phyloP scores from a whole-genome alignment of 345 rosid species.

The Linum tenue region DNA sequence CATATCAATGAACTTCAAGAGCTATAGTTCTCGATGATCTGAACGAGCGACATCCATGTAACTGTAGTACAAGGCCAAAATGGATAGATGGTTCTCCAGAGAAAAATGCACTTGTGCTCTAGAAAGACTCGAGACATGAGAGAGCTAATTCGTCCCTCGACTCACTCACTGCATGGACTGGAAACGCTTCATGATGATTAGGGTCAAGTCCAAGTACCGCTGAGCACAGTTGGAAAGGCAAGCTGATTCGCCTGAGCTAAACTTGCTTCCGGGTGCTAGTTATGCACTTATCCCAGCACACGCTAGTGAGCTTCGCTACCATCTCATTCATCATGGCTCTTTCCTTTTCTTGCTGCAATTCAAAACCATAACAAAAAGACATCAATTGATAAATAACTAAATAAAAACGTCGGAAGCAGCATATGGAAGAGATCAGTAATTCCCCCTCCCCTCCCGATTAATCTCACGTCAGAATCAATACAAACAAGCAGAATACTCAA shows the following conservation, averaged over 20 bases:
- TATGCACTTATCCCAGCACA: conserved; percentile 96
- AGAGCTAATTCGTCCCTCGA: neutral
- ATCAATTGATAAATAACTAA: too few relatives aligned
- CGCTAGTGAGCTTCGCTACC: conserved; percentile 67
- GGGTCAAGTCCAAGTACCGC: conserved; percentile 73
- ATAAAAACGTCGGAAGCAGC: too few relatives aligned
- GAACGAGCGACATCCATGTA: neutral
- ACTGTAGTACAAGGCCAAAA: neutral
- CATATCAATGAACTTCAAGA: neutral
- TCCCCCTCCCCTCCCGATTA: neutral
- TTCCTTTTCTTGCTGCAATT: conserved; percentile 71
- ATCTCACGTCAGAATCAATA: neutral
- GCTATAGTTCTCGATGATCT: too few relatives aligned
- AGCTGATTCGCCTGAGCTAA: conserved; percentile 78
- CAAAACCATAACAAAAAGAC: conserved; percentile 5
- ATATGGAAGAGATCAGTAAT: neutral
- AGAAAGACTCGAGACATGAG: neutral
- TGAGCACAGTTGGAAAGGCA: conserved; percentile 74
- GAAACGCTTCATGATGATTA: conserved; percentile 69
- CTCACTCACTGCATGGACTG: conserved; percentile 50
- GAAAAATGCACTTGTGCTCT: neutral
- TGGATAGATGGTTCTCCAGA: neutral
- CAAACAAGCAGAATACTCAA: too few relatives aligned
- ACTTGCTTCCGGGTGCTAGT: conserved; percentile 77
- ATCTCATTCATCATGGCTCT: conserved; percentile 74